Evolutionary conservation across 2,329 filamentous ascomycete genomes (phyloP), one percentile per base, ranked within the genome.

Genomic region (Teratosphaeria nubilosa): DNA sequence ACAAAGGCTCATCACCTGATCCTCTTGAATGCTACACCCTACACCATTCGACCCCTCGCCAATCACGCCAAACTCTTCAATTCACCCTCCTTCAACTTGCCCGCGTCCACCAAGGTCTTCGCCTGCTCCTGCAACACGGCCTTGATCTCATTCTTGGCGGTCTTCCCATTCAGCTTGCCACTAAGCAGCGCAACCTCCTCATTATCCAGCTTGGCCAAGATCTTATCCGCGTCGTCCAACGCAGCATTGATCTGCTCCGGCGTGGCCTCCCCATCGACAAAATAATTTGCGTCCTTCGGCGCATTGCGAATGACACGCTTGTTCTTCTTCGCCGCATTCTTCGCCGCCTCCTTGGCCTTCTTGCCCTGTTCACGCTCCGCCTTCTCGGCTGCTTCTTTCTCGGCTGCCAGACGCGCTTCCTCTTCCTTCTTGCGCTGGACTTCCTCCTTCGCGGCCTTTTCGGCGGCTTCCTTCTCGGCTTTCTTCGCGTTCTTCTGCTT

Each of bases 291-390:
- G 66, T 99, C 94, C 82, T 99, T 99, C 76, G 92, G 88, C 64
- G 89, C 91, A 62, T 85, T 86, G 76, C 95, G 91, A 68, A 99
- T 86, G 53, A 97, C 88, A 80, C 94, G 90, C 84, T 96, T 96
- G 84, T 99, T 99, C 88, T 99, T 99, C 88, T 99, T 99, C 69
- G 94, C 88, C 14, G 94, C 94, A 71, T 91, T 96, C 86, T 99
- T 99, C 59, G 94, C 94, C 1, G 92, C 92, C 77, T 99, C 94
- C 81, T 97, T 99, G 61, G 88, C 87, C 83, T 99, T 99, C 85
- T 97, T 99, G 70, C 79, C 79, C 63, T 87, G 82, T 66, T 92
- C 91, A 66, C 88, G 88, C 59, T 90, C 86, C 5, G 81, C 82
- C 82, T 97, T 97, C 64, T 91, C 90, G 50, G 86, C 82, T 66